A percentile compares a stretch with the other conserved stretches of the same genome.
Evolutionary conservation across 805 yeast species (phyloP).

Genomic region (Yarrowia keelungensis): DNA sequence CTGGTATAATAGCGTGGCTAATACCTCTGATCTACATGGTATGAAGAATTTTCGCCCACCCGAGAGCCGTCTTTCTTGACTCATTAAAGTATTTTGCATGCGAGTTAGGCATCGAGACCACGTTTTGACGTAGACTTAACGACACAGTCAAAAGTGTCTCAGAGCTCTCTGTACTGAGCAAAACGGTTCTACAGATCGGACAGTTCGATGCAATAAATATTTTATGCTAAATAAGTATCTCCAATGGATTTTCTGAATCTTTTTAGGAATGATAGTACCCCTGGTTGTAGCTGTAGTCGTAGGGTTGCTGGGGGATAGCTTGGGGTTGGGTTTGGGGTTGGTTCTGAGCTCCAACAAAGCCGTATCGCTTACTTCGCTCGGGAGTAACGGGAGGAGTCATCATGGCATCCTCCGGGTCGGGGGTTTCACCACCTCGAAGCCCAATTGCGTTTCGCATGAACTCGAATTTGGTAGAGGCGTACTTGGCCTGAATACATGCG

Average conservation of each 20-base stretch:
- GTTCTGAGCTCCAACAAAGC: constrained; percentile 30
- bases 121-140: background rate
- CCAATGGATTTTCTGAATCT: constrained; percentile 18
- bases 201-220: constrained; percentile 29
- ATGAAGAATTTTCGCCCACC: background rate
- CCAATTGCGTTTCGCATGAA: constrained; percentile 34
- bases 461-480: constrained; percentile 35
- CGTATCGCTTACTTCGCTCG: constrained; percentile 27
- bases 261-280: constrained; percentile 16
- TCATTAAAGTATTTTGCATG: background rate
- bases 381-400: constrained; percentile 37
- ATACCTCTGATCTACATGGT: no score
- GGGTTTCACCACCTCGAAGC: constrained; percentile 20
- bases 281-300: constrained; percentile 26
- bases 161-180: no score
- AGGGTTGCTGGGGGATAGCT: constrained; percentile 3
- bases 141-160: no score
- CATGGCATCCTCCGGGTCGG: constrained; percentile 28
- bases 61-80: background rate
- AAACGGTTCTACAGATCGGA: no score
- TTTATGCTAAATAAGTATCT: constrained; percentile 32
- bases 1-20: no score
- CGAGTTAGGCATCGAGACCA: constrained; percentile 1
- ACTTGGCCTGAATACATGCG: constrained; percentile 31
- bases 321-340: constrained; percentile 23